Evolutionary conservation across 2,329 filamentous ascomycete species (phyloP).

Genomic region (Raffaelea arxii): DNA sequence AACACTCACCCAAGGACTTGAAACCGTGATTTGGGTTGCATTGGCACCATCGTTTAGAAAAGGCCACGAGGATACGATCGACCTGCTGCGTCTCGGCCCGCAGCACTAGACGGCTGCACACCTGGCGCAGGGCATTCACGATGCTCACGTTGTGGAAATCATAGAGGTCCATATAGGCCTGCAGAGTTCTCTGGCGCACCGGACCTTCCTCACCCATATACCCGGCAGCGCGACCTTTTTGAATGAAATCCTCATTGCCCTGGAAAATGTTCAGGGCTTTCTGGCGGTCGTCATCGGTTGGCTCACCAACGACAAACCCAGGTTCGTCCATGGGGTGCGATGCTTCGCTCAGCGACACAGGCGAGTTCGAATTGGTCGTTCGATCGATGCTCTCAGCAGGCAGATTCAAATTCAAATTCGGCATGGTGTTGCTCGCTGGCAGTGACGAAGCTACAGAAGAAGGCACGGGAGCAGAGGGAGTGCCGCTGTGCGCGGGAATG

Average conservation of each 20-base stretch:
- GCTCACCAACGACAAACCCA: conserved; percentile 46
- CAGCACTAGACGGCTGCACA: conserved; percentile 74
- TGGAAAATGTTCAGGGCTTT: conserved; percentile 78
- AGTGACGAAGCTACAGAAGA: conserved; percentile 22
- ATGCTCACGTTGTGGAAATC: conserved; percentile 78
- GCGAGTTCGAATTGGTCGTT: conserved; percentile 23
- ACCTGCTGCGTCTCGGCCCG: conserved; percentile 95
- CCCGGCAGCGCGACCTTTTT: conserved; percentile 69
- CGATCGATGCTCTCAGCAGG: background rate
- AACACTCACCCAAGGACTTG: conserved; percentile 64
- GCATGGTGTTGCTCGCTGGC: conserved; percentile 29
- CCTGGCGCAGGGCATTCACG: conserved; percentile 62
- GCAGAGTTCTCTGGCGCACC: conserved; percentile 46
- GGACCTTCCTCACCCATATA: conserved; percentile 75
- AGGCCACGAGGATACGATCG: conserved; percentile 83
- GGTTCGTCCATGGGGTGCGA: conserved; percentile 45
- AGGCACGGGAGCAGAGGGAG: background rate
- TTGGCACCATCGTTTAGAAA: conserved; percentile 83
- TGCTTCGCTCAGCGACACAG: conserved; percentile 22
- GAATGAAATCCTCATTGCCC: conserved; percentile 71
- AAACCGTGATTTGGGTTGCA: conserved; percentile 93
- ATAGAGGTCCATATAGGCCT: conserved; percentile 87
- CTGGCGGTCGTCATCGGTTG: conserved; percentile 59
- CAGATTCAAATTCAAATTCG: conserved; percentile 34
- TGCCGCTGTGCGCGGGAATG: conserved; percentile 23